Conservation (phyloP, 2,329 filamentous ascomycete species). For the Sarocladium kiliense region DNA sequence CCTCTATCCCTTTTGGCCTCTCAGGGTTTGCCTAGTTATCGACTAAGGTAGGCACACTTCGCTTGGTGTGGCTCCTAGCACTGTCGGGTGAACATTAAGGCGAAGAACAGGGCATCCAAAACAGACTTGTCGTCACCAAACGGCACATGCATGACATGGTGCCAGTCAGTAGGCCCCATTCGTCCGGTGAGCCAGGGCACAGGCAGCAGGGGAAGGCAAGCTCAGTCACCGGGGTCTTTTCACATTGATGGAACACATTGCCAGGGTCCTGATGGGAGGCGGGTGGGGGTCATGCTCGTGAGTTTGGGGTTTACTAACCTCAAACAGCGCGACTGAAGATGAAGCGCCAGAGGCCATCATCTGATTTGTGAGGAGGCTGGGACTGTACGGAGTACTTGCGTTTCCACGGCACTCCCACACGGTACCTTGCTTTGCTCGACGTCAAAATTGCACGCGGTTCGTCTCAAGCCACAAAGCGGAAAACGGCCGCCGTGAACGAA, state of each 20-base stretch:
- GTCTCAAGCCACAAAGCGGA: background rate
- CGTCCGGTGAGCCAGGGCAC: background rate
- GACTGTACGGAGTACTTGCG: background rate
- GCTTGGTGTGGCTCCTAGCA: background rate
- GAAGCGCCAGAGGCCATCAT: background rate
- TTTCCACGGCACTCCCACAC: background rate
- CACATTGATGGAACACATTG: background rate
- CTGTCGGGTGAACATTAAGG: background rate
- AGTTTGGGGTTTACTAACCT: background rate
- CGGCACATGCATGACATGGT: slow-evolving; percentile 8
- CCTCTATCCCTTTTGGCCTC: background rate
- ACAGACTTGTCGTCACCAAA: background rate
- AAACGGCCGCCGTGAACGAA: background rate
- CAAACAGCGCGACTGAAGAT: slow-evolving; percentile 4
- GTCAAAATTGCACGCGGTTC: background rate
- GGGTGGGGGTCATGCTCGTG: background rate
- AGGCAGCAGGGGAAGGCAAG: background rate
- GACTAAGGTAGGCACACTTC: background rate
- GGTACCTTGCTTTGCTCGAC: background rate
- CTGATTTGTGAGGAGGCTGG: background rate
- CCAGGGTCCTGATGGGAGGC: background rate
- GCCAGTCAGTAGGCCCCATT: background rate
- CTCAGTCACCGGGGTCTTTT: background rate
- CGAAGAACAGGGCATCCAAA: background rate
- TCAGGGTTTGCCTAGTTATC: background rate